phyloP scores from a whole-genome alignment of 257 asterid species.

The Solanum piurae region DNA sequence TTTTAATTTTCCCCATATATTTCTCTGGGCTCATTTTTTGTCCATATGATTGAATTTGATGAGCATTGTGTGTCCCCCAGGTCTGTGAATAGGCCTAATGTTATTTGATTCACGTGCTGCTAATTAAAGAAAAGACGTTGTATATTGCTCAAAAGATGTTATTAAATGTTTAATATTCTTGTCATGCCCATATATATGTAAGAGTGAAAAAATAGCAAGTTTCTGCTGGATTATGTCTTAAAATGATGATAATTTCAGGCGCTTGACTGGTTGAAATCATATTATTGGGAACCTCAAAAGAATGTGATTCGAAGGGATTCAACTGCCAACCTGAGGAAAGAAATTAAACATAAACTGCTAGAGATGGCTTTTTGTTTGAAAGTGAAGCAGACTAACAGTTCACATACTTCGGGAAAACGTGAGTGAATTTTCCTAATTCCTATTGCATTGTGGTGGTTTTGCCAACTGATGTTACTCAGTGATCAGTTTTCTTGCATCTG shows the following conservation, averaged over 20 bases:
- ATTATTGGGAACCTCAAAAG: constrained; percentile 88
- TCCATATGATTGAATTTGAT: background rate
- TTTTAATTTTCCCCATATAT: background rate
- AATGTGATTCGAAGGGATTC: constrained; percentile 34
- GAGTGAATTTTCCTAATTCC: constrained; percentile 15
- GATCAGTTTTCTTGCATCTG: background rate
- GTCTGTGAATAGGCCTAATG: background rate
- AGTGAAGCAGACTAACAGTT: constrained; percentile 24
- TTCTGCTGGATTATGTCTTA: background rate
- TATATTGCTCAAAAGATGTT: background rate
- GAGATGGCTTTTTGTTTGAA: constrained; percentile 51
- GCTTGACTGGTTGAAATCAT: constrained; percentile 75
- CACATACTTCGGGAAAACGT: constrained; percentile 44
- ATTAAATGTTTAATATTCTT: background rate
- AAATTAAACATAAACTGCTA: constrained; percentile 44
- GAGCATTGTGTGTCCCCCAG: background rate
- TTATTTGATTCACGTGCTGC: background rate
- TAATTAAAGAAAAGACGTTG: background rate
- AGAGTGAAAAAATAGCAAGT: background rate
- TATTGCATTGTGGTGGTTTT: background rate
- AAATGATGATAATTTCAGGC: constrained; percentile 40
- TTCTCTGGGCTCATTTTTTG: background rate
- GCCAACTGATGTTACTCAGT: background rate
- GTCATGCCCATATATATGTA: background rate
- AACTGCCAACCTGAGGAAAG: constrained; percentile 32